Conservation (phyloP, 2,329 filamentous ascomycete species). For the Sphaerulina musiva region DNA sequence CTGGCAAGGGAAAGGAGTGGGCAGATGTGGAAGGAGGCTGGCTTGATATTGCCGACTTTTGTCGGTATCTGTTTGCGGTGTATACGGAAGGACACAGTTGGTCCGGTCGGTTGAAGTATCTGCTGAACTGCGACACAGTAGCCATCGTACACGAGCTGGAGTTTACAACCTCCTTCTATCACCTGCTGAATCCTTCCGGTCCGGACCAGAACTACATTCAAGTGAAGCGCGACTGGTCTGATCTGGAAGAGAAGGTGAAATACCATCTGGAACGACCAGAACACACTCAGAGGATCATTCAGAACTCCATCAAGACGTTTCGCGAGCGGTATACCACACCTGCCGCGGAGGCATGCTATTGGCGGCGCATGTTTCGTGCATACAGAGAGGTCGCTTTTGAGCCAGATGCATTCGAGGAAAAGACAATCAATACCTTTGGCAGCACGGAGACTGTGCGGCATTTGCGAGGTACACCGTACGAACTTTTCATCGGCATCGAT, state of each 20-base stretch:
- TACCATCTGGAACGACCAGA: conserved; percentile 37
- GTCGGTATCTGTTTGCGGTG: conserved; percentile 18
- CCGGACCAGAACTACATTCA: conserved; percentile 23
- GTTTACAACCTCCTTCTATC: conserved; percentile 15
- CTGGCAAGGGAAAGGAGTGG: conserved; percentile 1
- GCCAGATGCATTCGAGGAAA: conserved; percentile 10
- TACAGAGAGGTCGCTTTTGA: conserved; percentile 17
- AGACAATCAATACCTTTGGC: neutral
- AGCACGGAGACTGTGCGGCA: neutral
- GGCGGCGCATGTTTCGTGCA: conserved; percentile 15
- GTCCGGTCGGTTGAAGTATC: conserved; percentile 20
- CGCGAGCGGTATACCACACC: conserved; percentile 45
- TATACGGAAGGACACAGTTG: conserved; percentile 22
- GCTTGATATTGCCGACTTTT: conserved; percentile 14
- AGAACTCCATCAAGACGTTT: conserved; percentile 45
- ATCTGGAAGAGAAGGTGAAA: conserved; percentile 35
- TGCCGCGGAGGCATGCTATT: conserved; percentile 24
- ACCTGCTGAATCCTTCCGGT: conserved; percentile 20
- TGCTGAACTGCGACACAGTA: conserved; percentile 18
- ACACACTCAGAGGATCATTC: conserved; percentile 40
- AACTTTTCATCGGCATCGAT: neutral
- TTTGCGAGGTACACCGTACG: conserved; percentile 4
- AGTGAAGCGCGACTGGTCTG: conserved; percentile 38
- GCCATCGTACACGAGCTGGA: conserved; percentile 17
- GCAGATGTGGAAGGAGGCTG: conserved; percentile 6